These are phyloP conservation scores for Umbilicus rupestris DNA, from an alignment of 164 flowering plant genomes.

Conservation along the genomic window DNA sequence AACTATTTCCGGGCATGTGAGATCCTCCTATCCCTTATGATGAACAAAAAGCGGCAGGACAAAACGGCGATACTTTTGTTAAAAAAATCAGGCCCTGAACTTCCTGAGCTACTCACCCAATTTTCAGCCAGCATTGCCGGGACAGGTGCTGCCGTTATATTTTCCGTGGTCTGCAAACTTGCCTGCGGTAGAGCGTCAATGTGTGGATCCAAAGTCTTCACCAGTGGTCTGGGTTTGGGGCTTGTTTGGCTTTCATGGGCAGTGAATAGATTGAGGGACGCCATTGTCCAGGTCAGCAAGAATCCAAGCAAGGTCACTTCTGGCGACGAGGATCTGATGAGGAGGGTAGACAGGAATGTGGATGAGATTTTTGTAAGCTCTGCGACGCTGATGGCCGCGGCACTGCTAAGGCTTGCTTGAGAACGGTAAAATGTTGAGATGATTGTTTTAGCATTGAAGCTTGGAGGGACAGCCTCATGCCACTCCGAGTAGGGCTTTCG, in stretches of 20 bases:
- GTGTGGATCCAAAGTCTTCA: constrained; percentile 45
- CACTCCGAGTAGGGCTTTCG: too few relatives aligned
- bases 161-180: constrained; percentile 43
- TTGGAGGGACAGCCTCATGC: too few relatives aligned
- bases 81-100: constrained; percentile 59
- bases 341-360: constrained; percentile 39
- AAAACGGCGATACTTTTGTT: constrained; percentile 36
- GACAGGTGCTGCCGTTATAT: constrained; percentile 70
- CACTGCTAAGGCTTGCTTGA: constrained; percentile 52
- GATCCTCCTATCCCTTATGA: constrained; percentile 58
- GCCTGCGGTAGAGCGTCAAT: constrained; percentile 47
- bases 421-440: neutral
- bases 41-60: constrained; percentile 29
- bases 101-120: constrained; percentile 54
- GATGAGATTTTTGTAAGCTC: constrained; percentile 66
- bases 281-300: constrained; percentile 35
- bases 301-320: constrained; percentile 28
- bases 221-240: constrained; percentile 61
- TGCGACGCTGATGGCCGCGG: constrained; percentile 49
- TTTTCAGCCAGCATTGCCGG: constrained; percentile 84
- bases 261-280: constrained; percentile 54
- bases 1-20: constrained; percentile 75
- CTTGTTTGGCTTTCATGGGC: constrained; percentile 85
- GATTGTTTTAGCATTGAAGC: neutral
- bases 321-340: constrained; percentile 51